These are phyloP conservation scores for Cladosporium sp. DNA, from an alignment of 2,329 filamentous ascomycete genomes.

Conservation along the genomic window DNA sequence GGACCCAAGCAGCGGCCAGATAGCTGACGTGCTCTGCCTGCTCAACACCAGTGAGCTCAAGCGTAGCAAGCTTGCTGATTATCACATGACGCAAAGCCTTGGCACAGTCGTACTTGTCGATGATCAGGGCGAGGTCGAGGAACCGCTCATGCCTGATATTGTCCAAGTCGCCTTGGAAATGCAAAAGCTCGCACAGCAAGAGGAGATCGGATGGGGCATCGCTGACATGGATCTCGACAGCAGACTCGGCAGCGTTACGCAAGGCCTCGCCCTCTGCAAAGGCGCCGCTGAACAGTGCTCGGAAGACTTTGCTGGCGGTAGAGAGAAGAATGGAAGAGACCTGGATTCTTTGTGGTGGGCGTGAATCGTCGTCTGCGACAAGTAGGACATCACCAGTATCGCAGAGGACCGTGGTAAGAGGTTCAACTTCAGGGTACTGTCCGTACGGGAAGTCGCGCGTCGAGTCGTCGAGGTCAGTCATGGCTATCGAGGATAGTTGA, in stretches of 20 bases:
- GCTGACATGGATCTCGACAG: constrained; percentile 18
- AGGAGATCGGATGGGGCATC: constrained; percentile 19
- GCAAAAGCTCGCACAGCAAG: constrained; percentile 21
- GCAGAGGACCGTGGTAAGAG: constrained; percentile 18
- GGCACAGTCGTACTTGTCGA: constrained; percentile 23
- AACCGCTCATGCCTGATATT: not conserved
- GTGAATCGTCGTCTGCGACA: constrained; percentile 21
- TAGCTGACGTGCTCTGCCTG: not conserved
- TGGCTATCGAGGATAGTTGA: not conserved
- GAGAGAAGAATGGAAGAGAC: constrained; percentile 24
- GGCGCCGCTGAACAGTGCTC: constrained; percentile 22
- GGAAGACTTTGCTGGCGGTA: constrained; percentile 22
- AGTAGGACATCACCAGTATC: constrained; percentile 24
- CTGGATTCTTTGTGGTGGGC: constrained; percentile 19
- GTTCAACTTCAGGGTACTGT: not conserved
- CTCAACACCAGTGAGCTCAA: not conserved
- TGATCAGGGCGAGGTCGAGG: constrained; percentile 16
- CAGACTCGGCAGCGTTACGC: not conserved
- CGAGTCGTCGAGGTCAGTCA: not conserved
- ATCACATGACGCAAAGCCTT: not conserved
- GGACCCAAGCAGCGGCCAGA: constrained; percentile 18
- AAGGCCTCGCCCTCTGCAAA: constrained; percentile 21
- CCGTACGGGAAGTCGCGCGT: not conserved
- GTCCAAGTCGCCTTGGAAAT: constrained; percentile 7
- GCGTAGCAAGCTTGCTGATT: not conserved